Conservation (phyloP, 2,329 filamentous ascomycete species). For the Hypoxylon sp. region DNA sequence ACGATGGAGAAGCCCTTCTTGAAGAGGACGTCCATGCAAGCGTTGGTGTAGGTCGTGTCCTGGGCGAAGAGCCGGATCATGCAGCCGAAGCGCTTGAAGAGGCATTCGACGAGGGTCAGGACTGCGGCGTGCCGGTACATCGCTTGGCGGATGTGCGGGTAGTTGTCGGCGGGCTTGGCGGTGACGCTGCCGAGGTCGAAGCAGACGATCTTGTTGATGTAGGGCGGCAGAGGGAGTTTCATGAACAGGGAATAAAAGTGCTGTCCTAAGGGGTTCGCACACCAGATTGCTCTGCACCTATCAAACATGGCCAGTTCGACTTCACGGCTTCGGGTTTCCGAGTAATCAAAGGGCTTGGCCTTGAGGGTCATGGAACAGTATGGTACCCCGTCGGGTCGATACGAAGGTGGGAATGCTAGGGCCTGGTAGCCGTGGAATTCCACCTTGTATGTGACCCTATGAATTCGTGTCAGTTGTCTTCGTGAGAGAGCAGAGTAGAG, state of each 20-base stretch:
- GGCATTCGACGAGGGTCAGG: background rate
- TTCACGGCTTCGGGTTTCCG: background rate
- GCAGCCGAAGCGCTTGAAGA: constrained; percentile 22
- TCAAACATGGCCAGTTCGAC: background rate
- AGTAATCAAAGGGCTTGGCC: constrained; percentile 4
- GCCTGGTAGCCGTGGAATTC: constrained; percentile 31
- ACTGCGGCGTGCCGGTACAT: constrained; percentile 26
- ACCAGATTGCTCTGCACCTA: constrained; percentile 14
- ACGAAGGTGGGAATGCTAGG: constrained; percentile 19
- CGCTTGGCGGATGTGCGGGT: background rate
- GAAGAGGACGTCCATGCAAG: constrained; percentile 29
- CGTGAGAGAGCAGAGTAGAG: background rate
- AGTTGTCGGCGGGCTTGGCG: background rate
- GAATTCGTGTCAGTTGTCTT: constrained; percentile 5
- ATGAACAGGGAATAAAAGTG: constrained; percentile 29
- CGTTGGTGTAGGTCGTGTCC: constrained; percentile 30
- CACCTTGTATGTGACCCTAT: constrained; percentile 15
- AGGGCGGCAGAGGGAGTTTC: constrained; percentile 25
- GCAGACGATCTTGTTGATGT: constrained; percentile 35
- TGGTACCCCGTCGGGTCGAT: constrained; percentile 9
- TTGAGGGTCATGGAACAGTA: constrained; percentile 30
- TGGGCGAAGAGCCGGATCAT: constrained; percentile 34
- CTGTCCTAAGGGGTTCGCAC: constrained; percentile 6
- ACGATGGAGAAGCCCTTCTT: constrained; percentile 26
- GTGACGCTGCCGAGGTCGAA: constrained; percentile 34